phyloP scores from a whole-genome alignment of 495 filamentous ascomycete species.

The Podospora pseudopauciseta region DNA sequence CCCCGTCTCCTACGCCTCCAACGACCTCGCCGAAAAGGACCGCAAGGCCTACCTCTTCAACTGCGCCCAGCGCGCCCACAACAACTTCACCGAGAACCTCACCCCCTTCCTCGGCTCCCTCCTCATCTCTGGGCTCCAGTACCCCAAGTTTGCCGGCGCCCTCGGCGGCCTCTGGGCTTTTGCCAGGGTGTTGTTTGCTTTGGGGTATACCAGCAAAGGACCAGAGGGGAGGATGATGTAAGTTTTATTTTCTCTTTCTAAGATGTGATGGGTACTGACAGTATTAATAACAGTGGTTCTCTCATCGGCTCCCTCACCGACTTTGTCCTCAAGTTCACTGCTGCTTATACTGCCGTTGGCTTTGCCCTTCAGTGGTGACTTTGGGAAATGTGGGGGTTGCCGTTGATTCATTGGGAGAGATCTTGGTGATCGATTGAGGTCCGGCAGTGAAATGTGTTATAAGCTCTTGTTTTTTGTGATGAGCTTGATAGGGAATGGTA shows the following conservation, averaged over 20 bases:
- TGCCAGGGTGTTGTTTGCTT: conserved; percentile 51
- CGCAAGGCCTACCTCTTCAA: conserved; percentile 46
- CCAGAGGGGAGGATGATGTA: conserved; percentile 34
- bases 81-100: conserved; percentile 66
- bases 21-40: conserved; percentile 57
- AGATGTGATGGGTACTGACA: too few relatives aligned
- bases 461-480: too few relatives aligned
- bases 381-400: neutral
- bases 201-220: conserved; percentile 54
- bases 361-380: conserved; percentile 5
- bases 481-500: too few relatives aligned
- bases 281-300: neutral
- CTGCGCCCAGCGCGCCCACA: conserved; percentile 67
- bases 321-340: conserved; percentile 5
- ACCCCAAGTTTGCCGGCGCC: conserved; percentile 51
- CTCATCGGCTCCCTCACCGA: neutral
- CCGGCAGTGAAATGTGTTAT: too few relatives aligned
- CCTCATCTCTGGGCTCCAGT: conserved; percentile 52
- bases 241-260: conserved; percentile 14
- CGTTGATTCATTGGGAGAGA: neutral
- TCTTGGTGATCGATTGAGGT: too few relatives aligned
- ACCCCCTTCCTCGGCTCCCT: conserved; percentile 55
- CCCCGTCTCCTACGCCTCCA: conserved; percentile 61
- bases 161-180: conserved; percentile 57
- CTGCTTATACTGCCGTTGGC: conserved; percentile 6